A percentile compares a stretch with the other conserved stretches of the same genome.
Evolutionary conservation across 345 rosid species (phyloP).

Genomic region (Atalantia buxifolia): DNA sequence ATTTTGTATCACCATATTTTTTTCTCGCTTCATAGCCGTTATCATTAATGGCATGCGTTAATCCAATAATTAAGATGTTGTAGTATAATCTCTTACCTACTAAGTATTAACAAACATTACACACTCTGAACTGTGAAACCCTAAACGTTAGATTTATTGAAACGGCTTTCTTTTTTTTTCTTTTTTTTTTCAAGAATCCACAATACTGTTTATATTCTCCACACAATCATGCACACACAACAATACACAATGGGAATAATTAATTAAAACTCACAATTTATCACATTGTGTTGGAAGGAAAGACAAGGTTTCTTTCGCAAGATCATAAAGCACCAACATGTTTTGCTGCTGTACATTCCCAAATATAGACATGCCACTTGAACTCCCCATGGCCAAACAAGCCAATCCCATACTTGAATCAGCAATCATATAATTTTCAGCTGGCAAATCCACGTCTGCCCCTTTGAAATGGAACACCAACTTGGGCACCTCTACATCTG

Average conservation of each 20-base stretch:
- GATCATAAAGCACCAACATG: constrained; percentile 66
- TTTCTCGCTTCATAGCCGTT: background rate
- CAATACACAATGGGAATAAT: background rate
- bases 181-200: background rate
- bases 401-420: constrained; percentile 54
- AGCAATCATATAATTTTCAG: constrained; percentile 74
- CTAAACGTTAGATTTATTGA: background rate
- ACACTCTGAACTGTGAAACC: background rate
- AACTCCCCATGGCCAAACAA: constrained; percentile 89
- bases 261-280: constrained; percentile 30
- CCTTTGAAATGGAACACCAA: constrained; percentile 71
- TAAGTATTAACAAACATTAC: background rate
- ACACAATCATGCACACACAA: background rate
- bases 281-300: constrained; percentile 67
- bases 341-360: constrained; percentile 96
- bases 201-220: too few species aligned
- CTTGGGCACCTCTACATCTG: constrained; percentile 54
- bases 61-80: background rate
- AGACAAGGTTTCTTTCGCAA: constrained; percentile 60
- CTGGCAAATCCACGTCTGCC: constrained; percentile 73
- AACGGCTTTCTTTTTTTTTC: background rate
- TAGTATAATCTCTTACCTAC: background rate
- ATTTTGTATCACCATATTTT: too few species aligned
- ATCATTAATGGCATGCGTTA: background rate
- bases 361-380: constrained; percentile 81